Evolutionary conservation across 805 yeast species (phyloP).

Genomic region (Suhomyces sp.): DNA sequence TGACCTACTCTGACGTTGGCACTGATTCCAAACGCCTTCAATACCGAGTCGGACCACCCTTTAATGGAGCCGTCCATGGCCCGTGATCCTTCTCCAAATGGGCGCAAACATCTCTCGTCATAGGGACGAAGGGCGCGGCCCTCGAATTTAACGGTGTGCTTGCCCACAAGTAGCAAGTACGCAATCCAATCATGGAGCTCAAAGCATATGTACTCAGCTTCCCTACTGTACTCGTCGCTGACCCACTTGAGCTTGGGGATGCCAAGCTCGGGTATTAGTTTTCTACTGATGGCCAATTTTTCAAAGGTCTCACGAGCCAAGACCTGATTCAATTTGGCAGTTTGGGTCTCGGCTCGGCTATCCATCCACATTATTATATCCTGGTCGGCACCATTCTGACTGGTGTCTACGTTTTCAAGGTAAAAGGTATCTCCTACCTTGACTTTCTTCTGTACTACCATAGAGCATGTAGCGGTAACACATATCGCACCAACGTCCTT

Average conservation of each 20-base stretch:
- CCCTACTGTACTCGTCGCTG: slow-evolving; percentile 18
- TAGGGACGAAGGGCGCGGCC: neutral
- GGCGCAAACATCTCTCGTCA: neutral
- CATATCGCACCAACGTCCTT: slow-evolving; percentile 22
- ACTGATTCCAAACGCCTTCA: slow-evolving; percentile 18
- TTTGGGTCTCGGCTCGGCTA: slow-evolving; percentile 37
- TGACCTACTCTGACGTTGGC: slow-evolving; percentile 27
- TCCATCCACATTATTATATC: slow-evolving; percentile 64
- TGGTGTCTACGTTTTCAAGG: slow-evolving; percentile 32
- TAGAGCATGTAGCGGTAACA: slow-evolving; percentile 58
- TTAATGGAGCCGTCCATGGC: slow-evolving; percentile 58
- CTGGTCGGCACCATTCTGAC: slow-evolving; percentile 9
- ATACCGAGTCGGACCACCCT: slow-evolving; percentile 45
- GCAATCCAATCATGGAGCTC: slow-evolving; percentile 52
- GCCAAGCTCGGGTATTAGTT: slow-evolving; percentile 52
- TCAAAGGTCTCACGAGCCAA: slow-evolving; percentile 18
- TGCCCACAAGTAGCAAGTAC: slow-evolving; percentile 26
- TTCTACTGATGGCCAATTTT: neutral
- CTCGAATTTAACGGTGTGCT: slow-evolving; percentile 11
- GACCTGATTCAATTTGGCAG: slow-evolving; percentile 23
- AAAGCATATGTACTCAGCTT: slow-evolving; percentile 32
- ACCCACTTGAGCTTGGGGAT: slow-evolving; percentile 49
- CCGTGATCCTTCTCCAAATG: neutral
- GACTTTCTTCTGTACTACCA: slow-evolving; percentile 42
- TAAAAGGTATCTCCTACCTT: slow-evolving; percentile 10